phyloP scores from a whole-genome alignment of 805 yeast species.

The Aciculoconidium aculeatum region DNA sequence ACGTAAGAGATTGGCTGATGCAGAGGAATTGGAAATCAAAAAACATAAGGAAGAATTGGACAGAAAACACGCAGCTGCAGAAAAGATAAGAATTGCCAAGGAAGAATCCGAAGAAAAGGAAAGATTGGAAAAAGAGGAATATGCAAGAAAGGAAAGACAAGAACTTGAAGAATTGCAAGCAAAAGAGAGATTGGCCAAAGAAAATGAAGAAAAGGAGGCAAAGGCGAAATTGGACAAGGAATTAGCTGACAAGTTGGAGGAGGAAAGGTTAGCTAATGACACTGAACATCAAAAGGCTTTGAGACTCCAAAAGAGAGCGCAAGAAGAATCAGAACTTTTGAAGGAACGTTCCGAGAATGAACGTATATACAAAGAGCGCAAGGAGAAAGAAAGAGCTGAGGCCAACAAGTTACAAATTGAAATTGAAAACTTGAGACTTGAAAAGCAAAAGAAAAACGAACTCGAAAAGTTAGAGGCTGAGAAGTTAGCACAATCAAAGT shows the following conservation, averaged over 20 bases:
- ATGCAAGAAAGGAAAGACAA: slow-evolving; percentile 12
- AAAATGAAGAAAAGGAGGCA: slow-evolving; percentile 6
- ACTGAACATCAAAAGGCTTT: slow-evolving; percentile 22
- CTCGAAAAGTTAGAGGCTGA: slow-evolving; percentile 24
- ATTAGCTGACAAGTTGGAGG: slow-evolving; percentile 7
- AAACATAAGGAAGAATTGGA: slow-evolving; percentile 13
- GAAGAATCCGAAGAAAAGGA: slow-evolving; percentile 23
- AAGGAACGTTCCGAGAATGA: slow-evolving; percentile 25
- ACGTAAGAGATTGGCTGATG: slow-evolving; percentile 33
- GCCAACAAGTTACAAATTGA: slow-evolving; percentile 24
- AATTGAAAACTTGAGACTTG: slow-evolving; percentile 24
- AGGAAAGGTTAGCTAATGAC: slow-evolving; percentile 15
- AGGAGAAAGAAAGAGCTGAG: slow-evolving; percentile 19
- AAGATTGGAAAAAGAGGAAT: slow-evolving; percentile 21
- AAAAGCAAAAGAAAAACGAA: slow-evolving; percentile 16
- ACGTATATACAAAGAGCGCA: slow-evolving; percentile 18
- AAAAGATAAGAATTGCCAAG: slow-evolving; percentile 10
- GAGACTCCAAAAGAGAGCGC: slow-evolving; percentile 21
- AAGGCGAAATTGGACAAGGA: slow-evolving; percentile 10
- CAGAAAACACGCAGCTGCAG: slow-evolving; percentile 10
- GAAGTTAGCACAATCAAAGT: slow-evolving; percentile 24
- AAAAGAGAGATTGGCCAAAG: slow-evolving; percentile 7
- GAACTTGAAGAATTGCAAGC: slow-evolving; percentile 10
- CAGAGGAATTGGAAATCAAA: slow-evolving; percentile 24
- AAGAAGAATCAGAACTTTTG: slow-evolving; percentile 19